phyloP scores from a whole-genome alignment of 257 asterid species.

The Paulownia fortunei region DNA sequence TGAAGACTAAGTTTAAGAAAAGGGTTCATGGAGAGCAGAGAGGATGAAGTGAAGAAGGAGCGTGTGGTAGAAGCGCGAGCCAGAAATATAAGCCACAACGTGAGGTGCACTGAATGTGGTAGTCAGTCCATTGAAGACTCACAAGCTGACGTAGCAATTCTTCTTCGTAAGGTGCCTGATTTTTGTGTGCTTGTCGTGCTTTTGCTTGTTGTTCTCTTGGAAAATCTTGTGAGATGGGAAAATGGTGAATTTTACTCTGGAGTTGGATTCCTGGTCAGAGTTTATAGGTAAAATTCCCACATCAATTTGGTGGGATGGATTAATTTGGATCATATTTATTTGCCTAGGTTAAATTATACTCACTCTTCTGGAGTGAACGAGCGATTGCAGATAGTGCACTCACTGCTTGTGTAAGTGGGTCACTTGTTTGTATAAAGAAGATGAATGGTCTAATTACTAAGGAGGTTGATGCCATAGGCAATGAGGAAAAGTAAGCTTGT shows the following conservation, averaged over 20 bases:
- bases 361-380: neutral
- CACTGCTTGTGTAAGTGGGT: conserved; percentile 14
- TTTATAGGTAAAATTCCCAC: neutral
- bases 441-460: neutral
- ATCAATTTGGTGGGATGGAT: conserved; percentile 12
- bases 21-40: conserved; percentile 61
- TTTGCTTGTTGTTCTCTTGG: neutral
- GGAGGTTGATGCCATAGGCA: conserved; percentile 25
- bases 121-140: conserved; percentile 98
- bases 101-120: conserved; percentile 95
- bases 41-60: conserved; percentile 59
- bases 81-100: conserved; percentile 89
- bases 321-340: neutral
- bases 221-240: conserved; percentile 12
- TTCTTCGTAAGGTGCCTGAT: conserved; percentile 75
- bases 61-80: conserved; percentile 89
- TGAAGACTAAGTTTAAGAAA: conserved; percentile 5
- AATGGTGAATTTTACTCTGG: neutral
- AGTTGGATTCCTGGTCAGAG: conserved; percentile 6
- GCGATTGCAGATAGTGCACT: neutral
- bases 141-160: conserved; percentile 91
- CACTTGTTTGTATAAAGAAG: neutral
- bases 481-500: conserved; percentile 1
- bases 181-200: neutral
- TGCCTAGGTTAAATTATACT: neutral